These are phyloP conservation scores for Hyphochytrium catenoides DNA, from an alignment of 352 stramenopile species.

Conservation along the genomic window DNA sequence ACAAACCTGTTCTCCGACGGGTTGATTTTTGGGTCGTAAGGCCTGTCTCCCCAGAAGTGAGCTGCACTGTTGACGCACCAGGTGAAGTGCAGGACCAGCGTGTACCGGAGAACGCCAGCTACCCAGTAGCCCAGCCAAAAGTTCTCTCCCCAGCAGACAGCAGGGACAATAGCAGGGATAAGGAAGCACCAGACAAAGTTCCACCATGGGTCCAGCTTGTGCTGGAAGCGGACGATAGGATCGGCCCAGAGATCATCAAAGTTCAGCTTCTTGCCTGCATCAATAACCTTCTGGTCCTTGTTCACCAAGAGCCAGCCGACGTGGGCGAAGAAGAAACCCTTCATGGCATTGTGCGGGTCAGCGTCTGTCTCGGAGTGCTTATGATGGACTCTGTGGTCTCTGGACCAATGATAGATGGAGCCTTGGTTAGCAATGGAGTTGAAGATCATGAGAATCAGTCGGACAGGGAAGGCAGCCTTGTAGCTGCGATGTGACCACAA, in stretches of 20 bases:
- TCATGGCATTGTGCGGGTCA: conserved; percentile 81
- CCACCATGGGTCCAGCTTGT: conserved; percentile 91
- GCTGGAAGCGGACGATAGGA: conserved; percentile 81
- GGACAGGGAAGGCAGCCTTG: conserved; percentile 66
- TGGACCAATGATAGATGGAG: conserved; percentile 91
- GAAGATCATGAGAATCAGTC: conserved; percentile 89
- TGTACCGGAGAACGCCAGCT: conserved; percentile 78
- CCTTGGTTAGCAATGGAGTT: conserved; percentile 95
- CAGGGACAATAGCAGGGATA: conserved; percentile 70
- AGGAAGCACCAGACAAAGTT: conserved; percentile 94
- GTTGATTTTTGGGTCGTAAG: conserved; percentile 85
- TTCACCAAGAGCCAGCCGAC: conserved; percentile 97
- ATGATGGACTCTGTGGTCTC: conserved; percentile 96
- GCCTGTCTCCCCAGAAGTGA: conserved; percentile 92
- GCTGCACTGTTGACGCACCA: conserved; percentile 95
- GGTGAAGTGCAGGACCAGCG: conserved; percentile 82
- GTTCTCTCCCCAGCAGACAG: conserved; percentile 60
- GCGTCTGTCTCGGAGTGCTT: conserved; percentile 90
- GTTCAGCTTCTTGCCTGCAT: conserved; percentile 75
- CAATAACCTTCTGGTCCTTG: conserved; percentile 77
- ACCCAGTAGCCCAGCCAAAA: conserved; percentile 91
- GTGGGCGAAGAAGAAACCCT: conserved; percentile 98
- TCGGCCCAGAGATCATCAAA: conserved; percentile 90
- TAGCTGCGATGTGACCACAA: conserved; percentile 91
- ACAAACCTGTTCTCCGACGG: conserved; percentile 93